Percentiles rank a stretch among this genome's conserved stretches.
Conservation (phyloP, 2,329 filamentous ascomycete species). For the Colletotrichum sp. region DNA sequence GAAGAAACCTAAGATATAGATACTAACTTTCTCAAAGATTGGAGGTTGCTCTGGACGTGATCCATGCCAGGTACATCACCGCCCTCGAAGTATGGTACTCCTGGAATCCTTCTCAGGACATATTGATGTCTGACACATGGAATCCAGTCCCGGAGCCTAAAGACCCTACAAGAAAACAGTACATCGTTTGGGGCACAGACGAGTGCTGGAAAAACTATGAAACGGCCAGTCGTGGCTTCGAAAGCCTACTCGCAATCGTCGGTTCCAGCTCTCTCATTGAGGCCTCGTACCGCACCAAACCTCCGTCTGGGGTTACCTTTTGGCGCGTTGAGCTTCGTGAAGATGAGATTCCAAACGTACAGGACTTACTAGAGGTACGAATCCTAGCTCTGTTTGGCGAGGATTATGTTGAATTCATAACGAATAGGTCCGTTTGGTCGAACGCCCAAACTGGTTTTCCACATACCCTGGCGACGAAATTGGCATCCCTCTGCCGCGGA, state of each 20-base stretch:
- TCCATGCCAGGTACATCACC: background rate
- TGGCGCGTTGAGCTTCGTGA: background rate
- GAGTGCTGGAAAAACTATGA: background rate
- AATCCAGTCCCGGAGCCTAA: background rate
- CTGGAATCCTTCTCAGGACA: background rate
- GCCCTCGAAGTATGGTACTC: background rate
- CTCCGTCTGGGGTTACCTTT: fast-evolving
- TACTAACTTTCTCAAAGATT: background rate
- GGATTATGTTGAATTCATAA: background rate
- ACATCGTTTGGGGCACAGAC: background rate
- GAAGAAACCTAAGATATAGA: background rate
- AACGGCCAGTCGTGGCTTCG: background rate
- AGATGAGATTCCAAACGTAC: background rate
- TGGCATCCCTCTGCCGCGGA: background rate
- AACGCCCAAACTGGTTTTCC: background rate
- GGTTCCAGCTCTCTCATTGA: background rate
- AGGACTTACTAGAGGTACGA: background rate
- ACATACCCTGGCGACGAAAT: background rate
- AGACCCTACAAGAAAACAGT: background rate
- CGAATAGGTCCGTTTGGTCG: background rate
- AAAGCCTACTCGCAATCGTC: background rate
- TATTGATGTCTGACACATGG: background rate
- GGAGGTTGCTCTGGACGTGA: background rate
- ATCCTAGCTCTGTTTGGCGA: background rate
- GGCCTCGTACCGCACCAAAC: background rate